Conservation (phyloP, 306 rosid species). For the Lathyrus aphaca region DNA sequence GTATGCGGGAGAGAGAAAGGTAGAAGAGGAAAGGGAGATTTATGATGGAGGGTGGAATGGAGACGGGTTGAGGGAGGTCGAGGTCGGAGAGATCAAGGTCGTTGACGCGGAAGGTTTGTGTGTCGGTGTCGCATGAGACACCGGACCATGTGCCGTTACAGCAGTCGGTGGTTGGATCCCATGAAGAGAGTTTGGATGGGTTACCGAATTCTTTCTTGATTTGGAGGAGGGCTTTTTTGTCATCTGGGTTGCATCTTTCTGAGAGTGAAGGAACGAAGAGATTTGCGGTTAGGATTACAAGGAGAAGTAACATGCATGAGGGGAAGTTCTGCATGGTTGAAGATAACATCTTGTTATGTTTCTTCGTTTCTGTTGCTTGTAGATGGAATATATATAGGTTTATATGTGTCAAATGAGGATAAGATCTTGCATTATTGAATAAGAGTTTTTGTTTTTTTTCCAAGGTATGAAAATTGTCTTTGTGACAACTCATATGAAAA, state of each 20-base stretch:
- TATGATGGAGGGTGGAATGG: slow-evolving; percentile 24
- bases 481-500: neutral
- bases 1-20: neutral
- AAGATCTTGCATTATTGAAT: neutral
- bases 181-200: slow-evolving; percentile 37
- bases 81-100: neutral
- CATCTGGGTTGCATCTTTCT: slow-evolving; percentile 38
- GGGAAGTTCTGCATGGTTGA: neutral
- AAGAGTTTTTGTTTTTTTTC: too few species aligned
- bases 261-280: neutral
- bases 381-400: neutral
- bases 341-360: neutral
- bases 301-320: neutral
- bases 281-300: neutral
- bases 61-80: slow-evolving; percentile 12
- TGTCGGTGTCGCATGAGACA: slow-evolving; percentile 36
- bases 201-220: slow-evolving; percentile 37
- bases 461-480: neutral
- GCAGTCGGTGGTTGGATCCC: slow-evolving; percentile 38
- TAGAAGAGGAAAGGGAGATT: slow-evolving; percentile 18
- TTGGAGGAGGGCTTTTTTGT: slow-evolving; percentile 38
- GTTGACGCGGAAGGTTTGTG: slow-evolving; percentile 36
- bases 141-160: slow-evolving; percentile 32
- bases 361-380: neutral
- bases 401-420: neutral